Base-by-base conservation (phyloP, 1,284 basidiomycete genomes). In the Boletellus deceptivus region DNA sequence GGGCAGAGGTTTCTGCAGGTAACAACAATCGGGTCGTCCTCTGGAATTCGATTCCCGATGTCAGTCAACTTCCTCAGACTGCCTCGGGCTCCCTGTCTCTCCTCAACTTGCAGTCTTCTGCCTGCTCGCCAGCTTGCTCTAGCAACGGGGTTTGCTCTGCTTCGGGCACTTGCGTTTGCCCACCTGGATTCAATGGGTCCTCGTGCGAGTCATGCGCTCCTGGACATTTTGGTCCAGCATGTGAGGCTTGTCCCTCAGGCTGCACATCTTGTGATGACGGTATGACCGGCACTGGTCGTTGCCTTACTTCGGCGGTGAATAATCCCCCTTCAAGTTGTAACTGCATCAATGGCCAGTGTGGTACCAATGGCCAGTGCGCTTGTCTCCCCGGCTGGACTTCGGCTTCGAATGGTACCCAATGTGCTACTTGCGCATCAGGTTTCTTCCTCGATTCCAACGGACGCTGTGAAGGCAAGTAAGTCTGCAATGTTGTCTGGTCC, bases 1-100 rank as follows among this genome's bases (percentile, higher is more conserved):
- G 84, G 84, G 79, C 77, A 14, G 79, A 82, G 2, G 67, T 91
- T n/a, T 75, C 74, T 4, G 65, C 80, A 3, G 75, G 75, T 17
- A 72, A 73, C 35, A 75, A 72, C 54, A 71, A 72, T 43, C 82
- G 85, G 22, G 61, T 88, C 25, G 74, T 90, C 22, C 63, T 91
- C 34, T 91, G 87, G 87, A 79, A 86, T 55, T 83, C 86, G n/a
- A 71, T 89, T 40, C 85, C 89, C n/a, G 88, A 90, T 59, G 62
- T 83, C 17, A 70, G 80, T 8, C 86, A 89, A 65, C 75, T 91
- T 16, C 82, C 85, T 4, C 62, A 70, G 24, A 59, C 65, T 4
- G 69, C 71, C 25, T 68, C 73, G 10, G 74, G 71, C 43, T 72
- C 78, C 0, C 70, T 89, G 17, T 72, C 77, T 7, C 72, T 90